These are phyloP conservation scores for Ascochyta koolunga DNA, from an alignment of 2,329 filamentous ascomycete genomes.

Conservation along the genomic window DNA sequence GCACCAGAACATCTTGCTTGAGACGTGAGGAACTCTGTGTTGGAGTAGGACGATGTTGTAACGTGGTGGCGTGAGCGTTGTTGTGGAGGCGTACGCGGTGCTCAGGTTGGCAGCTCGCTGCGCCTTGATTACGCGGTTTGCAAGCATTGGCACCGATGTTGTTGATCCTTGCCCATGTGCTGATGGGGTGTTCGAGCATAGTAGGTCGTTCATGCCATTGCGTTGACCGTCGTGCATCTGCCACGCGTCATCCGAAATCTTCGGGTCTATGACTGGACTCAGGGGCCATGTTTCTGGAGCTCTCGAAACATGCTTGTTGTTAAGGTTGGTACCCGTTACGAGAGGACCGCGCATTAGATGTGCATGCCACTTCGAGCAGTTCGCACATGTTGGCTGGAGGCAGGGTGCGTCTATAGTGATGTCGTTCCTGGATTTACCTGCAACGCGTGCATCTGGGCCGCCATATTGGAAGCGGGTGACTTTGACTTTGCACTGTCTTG, in stretches of 20 bases:
- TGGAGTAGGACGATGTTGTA: not conserved
- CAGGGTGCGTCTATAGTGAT: constrained; percentile 24
- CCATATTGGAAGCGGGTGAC: constrained; percentile 26
- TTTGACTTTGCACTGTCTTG: constrained; percentile 21
- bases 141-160: not conserved
- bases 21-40: not conserved
- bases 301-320: not conserved
- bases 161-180: not conserved
- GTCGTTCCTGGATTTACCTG: constrained; percentile 8
- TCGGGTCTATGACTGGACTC: not conserved
- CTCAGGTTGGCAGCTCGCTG: not conserved
- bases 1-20: not conserved
- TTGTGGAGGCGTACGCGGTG: not conserved
- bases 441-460: constrained; percentile 7
- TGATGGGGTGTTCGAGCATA: not conserved
- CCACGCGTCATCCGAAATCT: constrained; percentile 5
- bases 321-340: not conserved
- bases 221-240: not conserved
- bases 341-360: constrained; percentile 2
- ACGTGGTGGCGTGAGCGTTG: not conserved
- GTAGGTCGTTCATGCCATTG: not conserved
- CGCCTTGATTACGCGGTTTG: not conserved
- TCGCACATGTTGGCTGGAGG: constrained; percentile 19
- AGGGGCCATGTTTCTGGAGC: not conserved
- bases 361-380: constrained; percentile 20